Evolutionary conservation across 139 green algal genomes (phyloP), one percentile per base, ranked within the genome.

Genomic region (Prasinococcaceae sp.): DNA sequence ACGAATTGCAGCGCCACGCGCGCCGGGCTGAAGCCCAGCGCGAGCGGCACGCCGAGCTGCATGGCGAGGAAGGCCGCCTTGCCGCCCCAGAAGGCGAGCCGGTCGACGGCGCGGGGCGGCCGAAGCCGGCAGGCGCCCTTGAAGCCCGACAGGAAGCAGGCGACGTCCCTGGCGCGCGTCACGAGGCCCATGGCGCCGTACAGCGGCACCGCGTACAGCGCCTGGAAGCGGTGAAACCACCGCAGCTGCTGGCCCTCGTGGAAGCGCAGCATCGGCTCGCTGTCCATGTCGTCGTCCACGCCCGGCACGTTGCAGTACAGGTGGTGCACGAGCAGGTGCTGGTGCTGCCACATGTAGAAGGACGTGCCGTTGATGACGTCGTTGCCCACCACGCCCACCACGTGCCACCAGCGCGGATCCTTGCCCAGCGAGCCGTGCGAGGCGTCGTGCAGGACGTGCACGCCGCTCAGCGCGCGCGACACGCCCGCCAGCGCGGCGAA

Each of bases 211-310:
- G 49, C 19, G 49, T 66, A 66, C 29, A 60, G 36, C 22, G 39
- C 22, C 36, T 66, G 58, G 39, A 55, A 66, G 6, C 30, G 26
- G 30, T 66, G 58, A 37, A 50, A 66, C 58, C 58, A 66, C 30
- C 36, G 35, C 39, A n/a, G 50, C 2, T 35, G 35, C 14, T 53
- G 50, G 8, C 20, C n/a, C 3, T 39, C n/a, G 26, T 66, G 47
- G 19, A 66, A 47, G n/a, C 58, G 50, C 17, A 66, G 24, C 9
- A 66, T 4, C 6, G 58, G 58, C 6, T 42, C n/a, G 9, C 39
- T 55, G 42, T 53, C 53, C 23, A 66, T 47, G 44, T 66, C 58
- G 24, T 60, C 37, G 39, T 66, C 58, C 17, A 35, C 19, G 17
- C 36, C 6, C 19, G 26, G 20, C 3, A 60, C 58, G 58, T 66